These are phyloP conservation scores for Globisporangium nodosum DNA, from an alignment of 352 stramenopile genomes.

Conservation along the genomic window DNA sequence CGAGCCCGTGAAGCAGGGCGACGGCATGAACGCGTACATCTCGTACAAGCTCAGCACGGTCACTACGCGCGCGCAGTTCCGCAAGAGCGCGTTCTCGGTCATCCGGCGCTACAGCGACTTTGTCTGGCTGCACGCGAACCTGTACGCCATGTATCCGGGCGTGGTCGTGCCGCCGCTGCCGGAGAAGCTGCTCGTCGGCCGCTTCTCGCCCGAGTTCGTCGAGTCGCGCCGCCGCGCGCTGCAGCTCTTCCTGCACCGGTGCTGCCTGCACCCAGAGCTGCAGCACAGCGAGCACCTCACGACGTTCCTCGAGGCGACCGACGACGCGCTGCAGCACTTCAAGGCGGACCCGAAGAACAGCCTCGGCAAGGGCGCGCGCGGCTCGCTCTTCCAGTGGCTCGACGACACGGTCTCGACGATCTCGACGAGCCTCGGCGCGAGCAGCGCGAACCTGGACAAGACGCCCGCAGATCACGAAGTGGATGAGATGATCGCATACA, in stretches of 20 bases:
- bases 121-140: constrained; percentile 91
- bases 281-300: constrained; percentile 82
- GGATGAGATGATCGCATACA: constrained; percentile 95
- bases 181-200: constrained; percentile 93
- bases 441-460: constrained; percentile 61
- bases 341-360: constrained; percentile 61
- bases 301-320: constrained; percentile 76
- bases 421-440: constrained; percentile 61
- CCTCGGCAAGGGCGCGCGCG: constrained; percentile 34
- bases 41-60: constrained; percentile 92
- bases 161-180: constrained; percentile 93
- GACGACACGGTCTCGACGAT: constrained; percentile 84
- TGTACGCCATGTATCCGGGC: constrained; percentile 83
- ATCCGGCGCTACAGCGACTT: constrained; percentile 95
- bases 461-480: constrained; percentile 91
- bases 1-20: constrained; percentile 94
- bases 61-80: constrained; percentile 77
- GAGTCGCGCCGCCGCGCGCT: constrained; percentile 75
- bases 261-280: constrained; percentile 74
- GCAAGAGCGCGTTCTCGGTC: constrained; percentile 86
- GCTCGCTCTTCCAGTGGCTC: constrained; percentile 82
- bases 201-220: constrained; percentile 93
- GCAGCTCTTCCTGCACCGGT: constrained; percentile 77
- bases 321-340: constrained; percentile 65
- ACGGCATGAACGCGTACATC: constrained; percentile 97